phyloP scores from a whole-genome alignment of 106 monocot species.

The Iris macrosiphon region DNA sequence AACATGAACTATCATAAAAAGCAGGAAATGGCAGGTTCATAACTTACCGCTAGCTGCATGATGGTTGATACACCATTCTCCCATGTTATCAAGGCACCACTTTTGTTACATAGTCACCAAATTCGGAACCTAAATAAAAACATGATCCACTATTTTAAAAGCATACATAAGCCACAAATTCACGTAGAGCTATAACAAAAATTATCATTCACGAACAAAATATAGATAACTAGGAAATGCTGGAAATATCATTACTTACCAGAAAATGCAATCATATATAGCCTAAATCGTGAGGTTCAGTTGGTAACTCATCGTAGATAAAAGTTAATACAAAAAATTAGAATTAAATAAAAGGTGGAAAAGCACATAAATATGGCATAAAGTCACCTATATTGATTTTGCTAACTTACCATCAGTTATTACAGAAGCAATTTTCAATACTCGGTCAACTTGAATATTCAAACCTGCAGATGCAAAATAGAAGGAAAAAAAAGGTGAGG shows the following conservation, averaged over 20 bases:
- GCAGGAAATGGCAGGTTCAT: background rate
- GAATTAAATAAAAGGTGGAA: too few species aligned
- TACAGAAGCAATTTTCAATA: conserved; percentile 95
- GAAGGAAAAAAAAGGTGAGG: background rate
- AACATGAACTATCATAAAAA: background rate
- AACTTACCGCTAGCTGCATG: conserved; percentile 81
- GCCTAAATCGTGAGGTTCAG: background rate
- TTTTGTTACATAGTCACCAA: conserved; percentile 78
- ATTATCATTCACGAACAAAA: background rate
- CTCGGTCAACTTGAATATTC: conserved; percentile 75
- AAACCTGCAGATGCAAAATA: conserved; percentile 41
- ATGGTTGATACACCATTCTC: conserved; percentile 86
- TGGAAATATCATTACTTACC: too few species aligned
- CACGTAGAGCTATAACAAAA: background rate
- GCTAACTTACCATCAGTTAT: conserved; percentile 84
- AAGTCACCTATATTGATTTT: conserved; percentile 70
- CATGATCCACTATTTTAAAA: background rate
- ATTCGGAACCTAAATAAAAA: conserved; percentile 65
- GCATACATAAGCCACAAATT: background rate
- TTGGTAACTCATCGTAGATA: background rate
- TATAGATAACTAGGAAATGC: background rate
- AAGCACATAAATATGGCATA: background rate
- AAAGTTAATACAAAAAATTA: too few species aligned
- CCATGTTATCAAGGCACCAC: conserved; percentile 86
- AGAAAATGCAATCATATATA: too few species aligned